Evolutionary conservation across 2,329 filamentous ascomycete species (phyloP), one percentile per base, ranked within the genome.

Genomic region (Ascochyta lentis): DNA sequence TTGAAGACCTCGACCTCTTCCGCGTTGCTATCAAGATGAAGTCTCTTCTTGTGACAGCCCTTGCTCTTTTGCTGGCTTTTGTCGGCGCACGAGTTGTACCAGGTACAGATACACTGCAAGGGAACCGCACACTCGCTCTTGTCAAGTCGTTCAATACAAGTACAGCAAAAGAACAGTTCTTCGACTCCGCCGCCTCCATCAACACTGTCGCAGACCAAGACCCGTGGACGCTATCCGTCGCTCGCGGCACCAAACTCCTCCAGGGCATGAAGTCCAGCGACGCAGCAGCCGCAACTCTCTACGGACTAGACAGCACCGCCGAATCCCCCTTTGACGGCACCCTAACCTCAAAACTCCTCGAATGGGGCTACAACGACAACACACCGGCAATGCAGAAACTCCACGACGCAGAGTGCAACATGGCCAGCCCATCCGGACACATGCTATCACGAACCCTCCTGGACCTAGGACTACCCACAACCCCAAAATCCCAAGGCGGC

Each of bases 401-500:
- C n/a, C 15, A 35, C 8, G 29, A 31, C 33, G 15, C 33, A 15
- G 15, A 35, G 6, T 16, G n/a, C 33, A 35, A 35, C 6, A 35
- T 35, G 33, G 33, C 33, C 5, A 16, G 33, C 7, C 15, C 33
- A 31, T 31, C 29, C 29, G 29, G 29, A 10, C 29, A 31, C 29
- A 31, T 13, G 29, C 29, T 31, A 3, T 31, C 29, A 4, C 10
- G 29, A 31, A 13, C 29, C 12, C 16, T 35, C 33, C 15, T 16
- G 3, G 33, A 35, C 15, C 15, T 16, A 7, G 33, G 33, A 5
- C 54, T 65, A 0, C 34, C 42, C 4, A 57, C 46, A 1, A 49
- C 43, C 13, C 52, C 58, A 8, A 59, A 50, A 35, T 7, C 23
- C 3, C 23, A 50, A 15, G 53, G 56, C 16, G 58, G 61, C 4